Evolutionary conservation across 371 early-diverging fungal species (phyloP).

Genomic region (Apophysomyces ossiformis): DNA sequence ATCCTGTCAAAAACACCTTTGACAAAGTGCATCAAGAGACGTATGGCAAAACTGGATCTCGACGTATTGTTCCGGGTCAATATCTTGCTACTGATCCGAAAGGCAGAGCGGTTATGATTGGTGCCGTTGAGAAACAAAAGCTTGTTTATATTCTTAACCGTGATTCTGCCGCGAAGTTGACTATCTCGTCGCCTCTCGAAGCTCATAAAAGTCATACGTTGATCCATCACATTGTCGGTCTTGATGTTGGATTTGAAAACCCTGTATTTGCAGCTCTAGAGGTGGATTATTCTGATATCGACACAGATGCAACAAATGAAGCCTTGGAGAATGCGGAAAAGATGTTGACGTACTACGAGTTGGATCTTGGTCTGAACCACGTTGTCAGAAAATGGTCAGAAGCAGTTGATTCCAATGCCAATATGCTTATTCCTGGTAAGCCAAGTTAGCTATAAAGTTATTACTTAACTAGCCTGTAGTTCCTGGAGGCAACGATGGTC

Average conservation of each 20-base stretch:
- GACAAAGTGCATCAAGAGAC: slow-evolving; percentile 91
- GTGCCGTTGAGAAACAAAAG: slow-evolving; percentile 93
- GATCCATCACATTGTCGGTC: slow-evolving; percentile 78
- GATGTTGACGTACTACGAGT: slow-evolving; percentile 92
- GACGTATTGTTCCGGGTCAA: slow-evolving; percentile 94
- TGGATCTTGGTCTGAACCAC: slow-evolving; percentile 98
- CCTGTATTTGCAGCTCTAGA: slow-evolving; percentile 96
- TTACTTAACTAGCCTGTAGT: slow-evolving; percentile 36
- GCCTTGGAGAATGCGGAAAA: slow-evolving; percentile 79
- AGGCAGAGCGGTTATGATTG: slow-evolving; percentile 96
- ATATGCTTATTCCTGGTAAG: slow-evolving; percentile 81
- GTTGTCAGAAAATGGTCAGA: slow-evolving; percentile 95
- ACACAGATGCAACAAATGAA: slow-evolving; percentile 81
- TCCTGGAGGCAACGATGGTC: slow-evolving; percentile 95
- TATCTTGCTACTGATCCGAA: slow-evolving; percentile 95
- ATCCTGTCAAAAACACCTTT: slow-evolving; percentile 74
- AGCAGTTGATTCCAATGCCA: slow-evolving; percentile 76
- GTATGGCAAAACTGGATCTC: slow-evolving; percentile 92
- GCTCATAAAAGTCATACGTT: slow-evolving; percentile 86
- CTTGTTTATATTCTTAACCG: slow-evolving; percentile 96
- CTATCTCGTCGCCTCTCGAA: slow-evolving; percentile 96
- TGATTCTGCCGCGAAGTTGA: slow-evolving; percentile 82
- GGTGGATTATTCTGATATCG: slow-evolving; percentile 85
- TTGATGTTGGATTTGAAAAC: slow-evolving; percentile 98
- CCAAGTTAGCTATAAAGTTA: neutral